Percentiles rank a stretch among this genome's conserved stretches.
Evolutionary conservation across 2,329 filamentous ascomycete species (phyloP).

Genomic region (Pseudopithomyces maydicus): DNA sequence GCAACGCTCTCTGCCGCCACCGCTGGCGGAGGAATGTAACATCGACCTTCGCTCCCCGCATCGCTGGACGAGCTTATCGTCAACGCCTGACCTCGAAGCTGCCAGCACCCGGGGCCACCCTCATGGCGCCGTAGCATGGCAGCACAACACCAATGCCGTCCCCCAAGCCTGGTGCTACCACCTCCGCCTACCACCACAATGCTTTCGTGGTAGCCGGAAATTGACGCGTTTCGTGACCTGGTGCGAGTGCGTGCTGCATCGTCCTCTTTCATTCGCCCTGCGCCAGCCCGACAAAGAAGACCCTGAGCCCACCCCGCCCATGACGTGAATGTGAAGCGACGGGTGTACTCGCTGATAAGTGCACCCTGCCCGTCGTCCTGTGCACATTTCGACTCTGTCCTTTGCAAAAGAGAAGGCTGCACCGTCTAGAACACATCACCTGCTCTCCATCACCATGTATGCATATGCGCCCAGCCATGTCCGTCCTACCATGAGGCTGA

Average conservation of each 20-base stretch:
- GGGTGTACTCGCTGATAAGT: background rate
- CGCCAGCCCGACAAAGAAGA: slow-evolving; percentile 31
- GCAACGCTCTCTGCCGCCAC: slow-evolving; percentile 31
- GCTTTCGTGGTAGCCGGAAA: slow-evolving; percentile 17
- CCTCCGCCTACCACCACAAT: slow-evolving; percentile 33
- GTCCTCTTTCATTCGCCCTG: slow-evolving; percentile 26
- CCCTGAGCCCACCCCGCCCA: slow-evolving; percentile 15
- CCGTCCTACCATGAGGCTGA: slow-evolving; percentile 29
- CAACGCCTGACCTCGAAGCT: slow-evolving; percentile 6
- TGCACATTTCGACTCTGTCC: background rate
- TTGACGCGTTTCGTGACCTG: slow-evolving; percentile 10
- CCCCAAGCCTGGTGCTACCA: slow-evolving; percentile 38
- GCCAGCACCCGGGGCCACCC: slow-evolving; percentile 9
- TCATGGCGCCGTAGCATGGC: slow-evolving; percentile 35
- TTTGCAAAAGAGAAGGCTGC: slow-evolving; percentile 6
- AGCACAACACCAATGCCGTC: slow-evolving; percentile 10
- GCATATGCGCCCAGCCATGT: slow-evolving; percentile 28
- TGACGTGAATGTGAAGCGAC: slow-evolving; percentile 9
- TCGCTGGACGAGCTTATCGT: slow-evolving; percentile 15
- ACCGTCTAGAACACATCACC: slow-evolving; percentile 8
- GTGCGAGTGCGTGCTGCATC: slow-evolving; percentile 16
- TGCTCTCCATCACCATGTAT: slow-evolving; percentile 36
- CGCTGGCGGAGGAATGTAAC: slow-evolving; percentile 27
- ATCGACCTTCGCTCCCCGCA: slow-evolving; percentile 19
- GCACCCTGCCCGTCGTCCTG: background rate